A percentile compares a stretch with the other conserved stretches of the same genome.
Evolutionary conservation across 805 yeast species (phyloP).

Genomic region (Pichia occidentalis): DNA sequence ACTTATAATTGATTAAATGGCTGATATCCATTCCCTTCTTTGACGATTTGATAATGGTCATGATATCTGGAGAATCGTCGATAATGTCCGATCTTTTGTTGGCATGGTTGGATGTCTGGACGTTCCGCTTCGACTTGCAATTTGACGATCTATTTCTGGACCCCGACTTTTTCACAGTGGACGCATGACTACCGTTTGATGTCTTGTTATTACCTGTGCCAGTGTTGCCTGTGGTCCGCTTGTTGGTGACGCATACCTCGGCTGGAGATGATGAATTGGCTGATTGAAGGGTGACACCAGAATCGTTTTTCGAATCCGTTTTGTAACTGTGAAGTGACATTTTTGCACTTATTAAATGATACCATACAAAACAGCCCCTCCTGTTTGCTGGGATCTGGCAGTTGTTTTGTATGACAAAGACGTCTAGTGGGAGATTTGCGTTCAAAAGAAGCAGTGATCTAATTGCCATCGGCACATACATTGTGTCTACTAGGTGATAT

Average conservation of each 20-base stretch:
- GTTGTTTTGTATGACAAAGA: no score
- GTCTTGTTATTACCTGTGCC: constrained; percentile 2
- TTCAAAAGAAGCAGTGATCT: no score
- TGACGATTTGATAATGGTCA: constrained; percentile 19
- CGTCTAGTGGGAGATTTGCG: no score
- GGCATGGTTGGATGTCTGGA: neutral
- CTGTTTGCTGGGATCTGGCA: no score
- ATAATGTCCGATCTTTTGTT: constrained; percentile 4
- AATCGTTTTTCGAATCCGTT: constrained; percentile 4
- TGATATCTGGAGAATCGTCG: constrained; percentile 15
- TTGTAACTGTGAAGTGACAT: constrained; percentile 6
- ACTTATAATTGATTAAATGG: constrained; percentile 56
- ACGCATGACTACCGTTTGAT: neutral
- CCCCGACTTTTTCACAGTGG: constrained; percentile 4
- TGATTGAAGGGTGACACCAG: no score
- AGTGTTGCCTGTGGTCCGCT: no score
- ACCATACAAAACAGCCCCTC: neutral
- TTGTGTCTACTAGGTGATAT: no score
- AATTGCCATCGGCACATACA: no score
- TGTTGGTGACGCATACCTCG: no score
- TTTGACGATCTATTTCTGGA: constrained; percentile 9
- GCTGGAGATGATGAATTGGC: no score
- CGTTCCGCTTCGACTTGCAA: constrained; percentile 4
- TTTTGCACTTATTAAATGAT: neutral
- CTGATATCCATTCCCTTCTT: constrained; percentile 39